These are phyloP conservation scores for Fraxinus cuspidata DNA, from an alignment of 257 asterid genomes.

Conservation along the genomic window DNA sequence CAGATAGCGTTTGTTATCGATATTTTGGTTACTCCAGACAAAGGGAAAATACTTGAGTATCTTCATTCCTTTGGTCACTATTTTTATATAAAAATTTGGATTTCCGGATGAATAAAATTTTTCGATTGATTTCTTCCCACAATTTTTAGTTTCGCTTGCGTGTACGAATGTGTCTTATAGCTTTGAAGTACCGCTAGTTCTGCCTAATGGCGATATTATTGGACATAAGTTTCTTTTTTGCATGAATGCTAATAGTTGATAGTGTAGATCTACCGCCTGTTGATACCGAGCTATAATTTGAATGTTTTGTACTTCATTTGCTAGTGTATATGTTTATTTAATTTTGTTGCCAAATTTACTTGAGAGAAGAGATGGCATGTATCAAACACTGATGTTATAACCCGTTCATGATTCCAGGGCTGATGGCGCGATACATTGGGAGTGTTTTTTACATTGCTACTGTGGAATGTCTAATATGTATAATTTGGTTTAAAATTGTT, in stretches of 20 bases:
- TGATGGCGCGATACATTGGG: neutral
- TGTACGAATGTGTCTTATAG: neutral
- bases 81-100: neutral
- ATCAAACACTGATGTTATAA: neutral
- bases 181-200: neutral
- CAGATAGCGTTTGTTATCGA: neutral
- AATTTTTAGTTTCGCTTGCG: neutral
- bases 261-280: neutral
- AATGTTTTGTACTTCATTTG: neutral
- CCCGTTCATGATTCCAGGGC: conserved; percentile 10
- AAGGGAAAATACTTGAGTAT: neutral
- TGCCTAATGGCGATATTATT: neutral
- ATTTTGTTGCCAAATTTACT: neutral
- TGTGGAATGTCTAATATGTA: neutral
- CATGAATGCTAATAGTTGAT: neutral
- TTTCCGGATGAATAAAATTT: neutral
- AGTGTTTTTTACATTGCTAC: neutral
- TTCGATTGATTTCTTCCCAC: neutral
- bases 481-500: neutral
- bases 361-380: neutral
- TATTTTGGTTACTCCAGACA: neutral
- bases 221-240: neutral
- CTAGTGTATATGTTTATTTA: neutral
- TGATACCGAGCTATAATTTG: neutral
- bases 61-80: neutral